These are phyloP conservation scores for Nemania bipapillata DNA, from an alignment of 2,329 filamentous ascomycete genomes.

Conservation along the genomic window DNA sequence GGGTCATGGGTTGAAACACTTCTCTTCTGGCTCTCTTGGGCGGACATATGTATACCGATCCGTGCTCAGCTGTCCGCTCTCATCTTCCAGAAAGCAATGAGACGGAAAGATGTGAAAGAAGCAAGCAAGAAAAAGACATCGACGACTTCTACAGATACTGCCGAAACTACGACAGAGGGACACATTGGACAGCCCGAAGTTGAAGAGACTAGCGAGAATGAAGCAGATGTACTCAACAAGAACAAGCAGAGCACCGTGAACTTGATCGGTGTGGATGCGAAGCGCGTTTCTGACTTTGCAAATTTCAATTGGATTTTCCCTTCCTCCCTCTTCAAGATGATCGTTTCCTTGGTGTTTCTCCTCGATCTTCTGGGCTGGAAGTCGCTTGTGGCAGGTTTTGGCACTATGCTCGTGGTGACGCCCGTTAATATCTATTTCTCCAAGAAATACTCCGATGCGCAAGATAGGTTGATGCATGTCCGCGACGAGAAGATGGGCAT, in stretches of 20 bases:
- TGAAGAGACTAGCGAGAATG: conserved; percentile 59
- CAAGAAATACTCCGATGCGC: conserved; percentile 70
- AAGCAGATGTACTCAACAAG: conserved; percentile 58
- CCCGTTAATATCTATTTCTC: conserved; percentile 76
- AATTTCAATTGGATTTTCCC: conserved; percentile 73
- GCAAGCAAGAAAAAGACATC: conserved; percentile 61
- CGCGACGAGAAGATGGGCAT: conserved; percentile 80
- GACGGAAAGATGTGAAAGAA: conserved; percentile 79
- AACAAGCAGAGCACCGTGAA: conserved; percentile 79
- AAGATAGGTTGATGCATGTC: conserved; percentile 78
- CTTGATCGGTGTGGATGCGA: conserved; percentile 78
- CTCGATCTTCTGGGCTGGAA: conserved; percentile 77
- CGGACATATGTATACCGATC: conserved; percentile 71
- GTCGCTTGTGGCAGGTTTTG: conserved; percentile 72
- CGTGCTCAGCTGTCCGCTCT: conserved; percentile 76
- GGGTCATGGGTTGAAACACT: conserved; percentile 71
- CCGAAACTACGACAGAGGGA: conserved; percentile 46
- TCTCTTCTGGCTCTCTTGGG: conserved; percentile 73
- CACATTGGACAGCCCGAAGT: conserved; percentile 50
- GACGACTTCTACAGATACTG: conserved; percentile 48
- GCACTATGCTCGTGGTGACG: conserved; percentile 70
- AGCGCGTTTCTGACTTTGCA: conserved; percentile 75
- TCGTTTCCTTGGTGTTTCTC: conserved; percentile 74
- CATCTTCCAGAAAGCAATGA: conserved; percentile 80
- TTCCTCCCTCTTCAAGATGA: conserved; percentile 69